phyloP scores from a whole-genome alignment of 2,329 filamentous ascomycete genomes.

The Plenodomus biglobosus region DNA sequence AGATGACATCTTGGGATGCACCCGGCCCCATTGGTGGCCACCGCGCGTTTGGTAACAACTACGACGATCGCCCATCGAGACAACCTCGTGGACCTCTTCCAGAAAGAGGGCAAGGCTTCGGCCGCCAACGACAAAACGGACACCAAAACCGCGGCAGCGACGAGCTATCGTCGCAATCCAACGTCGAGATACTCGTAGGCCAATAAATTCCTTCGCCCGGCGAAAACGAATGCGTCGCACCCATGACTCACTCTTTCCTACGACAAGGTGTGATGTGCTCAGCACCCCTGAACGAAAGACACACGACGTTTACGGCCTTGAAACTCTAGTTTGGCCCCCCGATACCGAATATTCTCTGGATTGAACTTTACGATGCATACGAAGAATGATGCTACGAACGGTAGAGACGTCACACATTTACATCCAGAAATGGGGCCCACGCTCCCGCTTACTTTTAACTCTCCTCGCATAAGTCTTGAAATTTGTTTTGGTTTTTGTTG shows the following conservation, averaged over 20 bases:
- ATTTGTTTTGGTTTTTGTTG: conserved; percentile 28
- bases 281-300: conserved; percentile 32
- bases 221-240: conserved; percentile 21
- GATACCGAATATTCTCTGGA: conserved; percentile 23
- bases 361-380: conserved; percentile 44
- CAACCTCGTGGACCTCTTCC: conserved; percentile 64
- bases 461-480: conserved; percentile 14
- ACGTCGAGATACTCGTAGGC: conserved; percentile 66
- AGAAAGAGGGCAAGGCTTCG: conserved; percentile 61
- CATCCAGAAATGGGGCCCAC: conserved; percentile 36
- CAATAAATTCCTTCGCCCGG: conserved; percentile 43
- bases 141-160: conserved; percentile 64
- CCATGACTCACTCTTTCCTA: conserved; percentile 27
- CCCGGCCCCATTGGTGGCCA: conserved; percentile 66
- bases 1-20: conserved; percentile 63
- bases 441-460: conserved; percentile 26
- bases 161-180: conserved; percentile 62
- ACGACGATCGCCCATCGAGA: conserved; percentile 61
- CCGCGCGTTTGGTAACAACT: conserved; percentile 61
- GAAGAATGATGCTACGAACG: conserved; percentile 47
- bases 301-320: conserved; percentile 41
- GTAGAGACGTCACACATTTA: conserved; percentile 37
- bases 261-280: conserved; percentile 20
- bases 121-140: conserved; percentile 60
- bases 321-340: conserved; percentile 25